Evolutionary conservation across 345 rosid species (phyloP), one percentile per base, ranked within the genome.

Genomic region (Populus pruinosa): DNA sequence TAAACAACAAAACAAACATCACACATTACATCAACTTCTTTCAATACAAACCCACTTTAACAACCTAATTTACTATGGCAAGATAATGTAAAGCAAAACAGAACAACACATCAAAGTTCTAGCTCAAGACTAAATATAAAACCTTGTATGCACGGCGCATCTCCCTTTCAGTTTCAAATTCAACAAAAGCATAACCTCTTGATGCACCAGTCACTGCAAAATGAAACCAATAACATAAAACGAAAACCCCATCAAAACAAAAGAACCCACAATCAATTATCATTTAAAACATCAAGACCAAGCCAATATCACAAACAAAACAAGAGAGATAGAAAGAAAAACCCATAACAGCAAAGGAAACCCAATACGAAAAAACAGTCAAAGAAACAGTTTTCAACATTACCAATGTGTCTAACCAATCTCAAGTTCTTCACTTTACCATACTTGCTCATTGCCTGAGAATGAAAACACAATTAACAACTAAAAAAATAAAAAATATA

Each of bases 391-490:
- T 50, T 5, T 50, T 70, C 23, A 21, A 67, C 9, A 36, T 73
- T 87, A 93, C 99, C 99, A 56, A 92, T 93, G 85, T 92, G 92
- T 76, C 96, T 90, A 49, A 96, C 97, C 88, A 96, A 84, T n/a
- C 96, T 91, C 84, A 93, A 79, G 89, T 69, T 92, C 87, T 91
- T 93, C 55, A 93, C 90, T 39, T 69, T 87, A 12, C 97, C 99
- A 73, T 93, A 90, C 89, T 87, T 90, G 88, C 87, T 89, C 98
- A 93, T 93, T 16, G 87, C 94, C 98, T 91, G 84, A 65, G 64
- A 78, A 29, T 5, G 47, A 63, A 14, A 43, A 69, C 36, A 66
- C 56, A 17, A 18, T 50, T 50, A 18, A 21, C 18, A 50, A 17
- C 21, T 50, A 6, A 33, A 44, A 65, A 21, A 66, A 64, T 2